A percentile compares a stretch with the other conserved stretches of the same genome.
phyloP scores from a whole-genome alignment of 2,329 filamentous ascomycete species.

The Tolypocladium album region DNA sequence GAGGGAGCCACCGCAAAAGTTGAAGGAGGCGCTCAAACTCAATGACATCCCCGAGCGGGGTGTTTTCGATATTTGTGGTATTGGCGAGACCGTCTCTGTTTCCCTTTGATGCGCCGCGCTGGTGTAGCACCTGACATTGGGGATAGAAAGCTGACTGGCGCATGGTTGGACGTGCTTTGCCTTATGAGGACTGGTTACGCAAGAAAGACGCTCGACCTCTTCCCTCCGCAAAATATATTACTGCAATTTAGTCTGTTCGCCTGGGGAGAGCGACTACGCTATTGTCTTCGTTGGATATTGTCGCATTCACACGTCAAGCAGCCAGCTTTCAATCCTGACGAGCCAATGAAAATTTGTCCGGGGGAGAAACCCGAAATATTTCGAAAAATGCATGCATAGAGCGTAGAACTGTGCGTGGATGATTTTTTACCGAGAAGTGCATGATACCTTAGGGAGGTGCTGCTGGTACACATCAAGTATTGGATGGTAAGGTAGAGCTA shows the following conservation, averaged over 20 bases:
- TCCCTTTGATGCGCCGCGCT: neutral
- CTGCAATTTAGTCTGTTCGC: too few species aligned
- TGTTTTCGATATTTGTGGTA: slow-evolving; percentile 64
- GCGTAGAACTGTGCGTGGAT: neutral
- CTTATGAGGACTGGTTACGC: too few species aligned
- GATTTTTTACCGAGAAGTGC: neutral
- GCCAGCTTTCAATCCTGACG: too few species aligned
- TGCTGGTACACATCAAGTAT: neutral
- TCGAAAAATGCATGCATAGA: too few species aligned
- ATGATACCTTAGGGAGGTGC: neutral
- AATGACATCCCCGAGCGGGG: slow-evolving; percentile 55
- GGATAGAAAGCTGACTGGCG: neutral
- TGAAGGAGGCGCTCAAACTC: slow-evolving; percentile 57
- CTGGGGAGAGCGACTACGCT: too few species aligned
- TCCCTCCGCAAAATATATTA: too few species aligned
- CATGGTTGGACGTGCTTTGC: neutral
- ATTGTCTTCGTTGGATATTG: too few species aligned
- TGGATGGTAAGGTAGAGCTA: neutral
- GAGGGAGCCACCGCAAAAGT: slow-evolving; percentile 58
- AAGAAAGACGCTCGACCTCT: too few species aligned
- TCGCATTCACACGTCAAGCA: too few species aligned
- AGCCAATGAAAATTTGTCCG: too few species aligned
- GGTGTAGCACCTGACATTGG: neutral
- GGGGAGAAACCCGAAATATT: too few species aligned
- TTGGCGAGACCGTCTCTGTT: slow-evolving; percentile 52